phyloP scores from a whole-genome alignment of 108 stramenopile species.

The Nannochloropsis gaditana region DNA sequence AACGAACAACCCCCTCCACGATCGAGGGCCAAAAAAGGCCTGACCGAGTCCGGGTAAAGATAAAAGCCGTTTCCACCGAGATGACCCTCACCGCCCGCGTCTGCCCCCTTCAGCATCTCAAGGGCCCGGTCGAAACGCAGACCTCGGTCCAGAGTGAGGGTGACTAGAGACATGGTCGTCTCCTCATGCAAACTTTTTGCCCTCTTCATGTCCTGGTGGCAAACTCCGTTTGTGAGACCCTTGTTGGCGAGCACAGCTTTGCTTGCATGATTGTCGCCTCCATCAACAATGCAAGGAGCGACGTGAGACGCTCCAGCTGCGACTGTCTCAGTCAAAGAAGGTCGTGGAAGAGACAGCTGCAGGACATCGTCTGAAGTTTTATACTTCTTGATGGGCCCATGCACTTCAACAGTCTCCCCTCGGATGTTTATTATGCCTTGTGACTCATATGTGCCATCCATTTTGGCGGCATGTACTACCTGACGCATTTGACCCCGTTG shows the following conservation, averaged over 20 bases:
- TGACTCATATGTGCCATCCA: conserved; percentile 60
- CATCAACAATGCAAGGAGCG: background rate
- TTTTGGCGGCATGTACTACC: conserved; percentile 58
- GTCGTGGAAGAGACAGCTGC: background rate
- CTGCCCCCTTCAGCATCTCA: conserved; percentile 35
- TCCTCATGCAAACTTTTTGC: conserved; percentile 25
- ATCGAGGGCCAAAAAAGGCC: background rate
- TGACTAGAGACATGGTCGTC: conserved; percentile 51
- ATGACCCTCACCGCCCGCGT: background rate
- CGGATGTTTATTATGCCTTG: conserved; percentile 63
- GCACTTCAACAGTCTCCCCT: conserved; percentile 55
- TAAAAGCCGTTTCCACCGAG: background rate
- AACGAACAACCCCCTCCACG: background rate
- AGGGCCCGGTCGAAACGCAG: conserved; percentile 42
- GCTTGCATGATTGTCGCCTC: background rate
- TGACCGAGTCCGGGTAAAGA: background rate
- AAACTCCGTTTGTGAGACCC: background rate
- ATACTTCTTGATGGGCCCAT: conserved; percentile 47
- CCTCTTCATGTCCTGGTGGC: background rate
- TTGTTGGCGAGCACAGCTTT: background rate
- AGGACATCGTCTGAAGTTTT: background rate
- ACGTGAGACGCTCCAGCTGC: background rate
- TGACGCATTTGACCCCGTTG: background rate
- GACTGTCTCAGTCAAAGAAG: background rate
- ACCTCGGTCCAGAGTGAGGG: conserved; percentile 58